Percentiles rank a stretch among this genome's conserved stretches.
Evolutionary conservation across 352 stramenopile species (phyloP).

Genomic region (Globisporangium lucens): DNA sequence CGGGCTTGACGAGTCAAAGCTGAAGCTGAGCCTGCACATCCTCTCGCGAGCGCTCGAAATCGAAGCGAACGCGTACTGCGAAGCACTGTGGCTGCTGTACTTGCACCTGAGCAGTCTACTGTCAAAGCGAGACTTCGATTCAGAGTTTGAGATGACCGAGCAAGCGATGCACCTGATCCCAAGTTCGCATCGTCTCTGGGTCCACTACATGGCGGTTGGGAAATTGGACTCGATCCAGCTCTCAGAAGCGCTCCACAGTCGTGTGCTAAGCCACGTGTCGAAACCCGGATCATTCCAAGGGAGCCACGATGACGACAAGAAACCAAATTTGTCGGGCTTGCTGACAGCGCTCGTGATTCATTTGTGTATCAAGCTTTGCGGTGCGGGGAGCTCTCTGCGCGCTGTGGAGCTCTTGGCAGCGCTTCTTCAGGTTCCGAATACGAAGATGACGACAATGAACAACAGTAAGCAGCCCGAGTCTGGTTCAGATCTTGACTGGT

Average conservation of each 20-base stretch:
- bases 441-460: neutral
- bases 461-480: neutral
- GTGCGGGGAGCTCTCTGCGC: slow-evolving; percentile 1
- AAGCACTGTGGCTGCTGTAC: slow-evolving; percentile 34
- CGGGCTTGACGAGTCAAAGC: slow-evolving; percentile 9
- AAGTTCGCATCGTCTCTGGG: slow-evolving; percentile 26
- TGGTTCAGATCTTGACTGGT: slow-evolving; percentile 13
- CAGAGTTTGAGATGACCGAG: slow-evolving; percentile 30
- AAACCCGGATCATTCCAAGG: slow-evolving; percentile 5
- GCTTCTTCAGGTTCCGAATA: neutral
- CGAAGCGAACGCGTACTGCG: slow-evolving; percentile 35
- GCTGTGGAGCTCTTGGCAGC: slow-evolving; percentile 13
- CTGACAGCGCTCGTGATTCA: slow-evolving; percentile 17
- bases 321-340: slow-evolving; percentile 10
- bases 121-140: slow-evolving; percentile 13
- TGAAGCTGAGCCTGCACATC: slow-evolving; percentile 25
- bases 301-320: neutral
- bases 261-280: slow-evolving; percentile 13
- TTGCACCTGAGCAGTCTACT: slow-evolving; percentile 25
- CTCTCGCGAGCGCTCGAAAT: slow-evolving; percentile 34
- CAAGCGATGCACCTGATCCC: slow-evolving; percentile 30
- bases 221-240: slow-evolving; percentile 17
- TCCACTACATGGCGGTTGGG: slow-evolving; percentile 22
- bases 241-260: slow-evolving; percentile 14
- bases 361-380: slow-evolving; percentile 18